Percentiles rank a stretch among this genome's conserved stretches.
These are phyloP conservation scores for Neocatenulostroma microsporum DNA, from an alignment of 2,329 filamentous ascomycete species.

Conservation along the genomic window DNA sequence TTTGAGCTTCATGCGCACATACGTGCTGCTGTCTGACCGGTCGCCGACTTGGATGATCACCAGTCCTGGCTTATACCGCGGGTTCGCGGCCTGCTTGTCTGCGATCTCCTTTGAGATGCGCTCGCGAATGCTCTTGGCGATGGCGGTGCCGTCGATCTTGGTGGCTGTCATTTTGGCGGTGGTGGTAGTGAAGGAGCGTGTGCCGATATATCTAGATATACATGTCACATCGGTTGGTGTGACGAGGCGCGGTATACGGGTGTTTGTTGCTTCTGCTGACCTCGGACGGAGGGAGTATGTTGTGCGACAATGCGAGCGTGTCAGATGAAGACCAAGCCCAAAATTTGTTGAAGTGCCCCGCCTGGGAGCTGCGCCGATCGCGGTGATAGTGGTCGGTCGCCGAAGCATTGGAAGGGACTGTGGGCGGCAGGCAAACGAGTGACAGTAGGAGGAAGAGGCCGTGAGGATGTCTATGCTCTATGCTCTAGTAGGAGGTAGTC, in stretches of 20 bases:
- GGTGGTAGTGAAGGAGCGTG: constrained; percentile 43
- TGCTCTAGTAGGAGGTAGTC: no score
- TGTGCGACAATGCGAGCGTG: neutral
- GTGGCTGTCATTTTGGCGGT: constrained; percentile 66
- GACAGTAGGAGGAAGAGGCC: constrained; percentile 3
- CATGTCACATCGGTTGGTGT: neutral
- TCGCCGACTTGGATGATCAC: constrained; percentile 97
- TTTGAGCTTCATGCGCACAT: constrained; percentile 99
- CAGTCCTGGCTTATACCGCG: constrained; percentile 78
- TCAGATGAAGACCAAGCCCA: neutral
- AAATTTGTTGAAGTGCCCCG: neutral
- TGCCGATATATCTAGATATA: neutral
- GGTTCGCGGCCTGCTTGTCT: constrained; percentile 71
- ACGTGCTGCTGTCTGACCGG: constrained; percentile 81
- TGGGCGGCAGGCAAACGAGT: constrained; percentile 4
- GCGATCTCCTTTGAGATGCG: constrained; percentile 71
- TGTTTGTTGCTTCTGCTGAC: no score
- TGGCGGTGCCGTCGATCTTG: constrained; percentile 92
- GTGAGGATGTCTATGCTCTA: neutral
- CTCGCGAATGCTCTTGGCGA: constrained; percentile 86
- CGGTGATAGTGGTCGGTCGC: constrained; percentile 13
- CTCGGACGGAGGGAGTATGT: neutral
- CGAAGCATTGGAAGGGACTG: constrained; percentile 2
- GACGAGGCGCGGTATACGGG: no score
- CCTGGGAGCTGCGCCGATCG: constrained; percentile 7